These are phyloP conservation scores for Colletotrichum noveboracense DNA, from an alignment of 2,329 filamentous ascomycete species.

Conservation along the genomic window DNA sequence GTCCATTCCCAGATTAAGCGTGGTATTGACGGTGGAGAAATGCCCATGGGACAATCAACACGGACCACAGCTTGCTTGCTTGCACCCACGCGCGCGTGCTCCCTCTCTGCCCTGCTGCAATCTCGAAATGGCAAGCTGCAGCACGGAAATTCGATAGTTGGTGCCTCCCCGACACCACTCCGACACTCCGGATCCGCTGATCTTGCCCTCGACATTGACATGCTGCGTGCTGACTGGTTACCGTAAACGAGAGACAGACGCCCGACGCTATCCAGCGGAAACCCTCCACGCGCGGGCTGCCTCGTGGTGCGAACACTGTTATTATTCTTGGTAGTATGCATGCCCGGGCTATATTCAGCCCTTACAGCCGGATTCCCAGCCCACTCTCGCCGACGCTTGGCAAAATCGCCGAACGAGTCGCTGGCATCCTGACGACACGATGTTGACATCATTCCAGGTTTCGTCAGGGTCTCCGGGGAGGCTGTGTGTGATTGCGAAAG, in stretches of 20 bases:
- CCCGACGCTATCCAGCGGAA: not conserved
- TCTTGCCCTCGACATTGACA: not conserved
- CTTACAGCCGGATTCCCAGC: not conserved
- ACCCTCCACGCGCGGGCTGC: not conserved
- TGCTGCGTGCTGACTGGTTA: not conserved
- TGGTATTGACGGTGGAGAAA: not conserved
- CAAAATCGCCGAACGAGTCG: not conserved
- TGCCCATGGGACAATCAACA: not conserved
- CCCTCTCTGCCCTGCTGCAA: not conserved
- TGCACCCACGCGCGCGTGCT: not conserved
- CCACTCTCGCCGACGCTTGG: not conserved
- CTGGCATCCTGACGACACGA: not conserved
- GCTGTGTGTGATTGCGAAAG: not conserved
- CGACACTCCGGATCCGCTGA: not conserved
- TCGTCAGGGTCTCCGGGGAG: not conserved
- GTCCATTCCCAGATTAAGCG: constrained; percentile 14
- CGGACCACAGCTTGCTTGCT: constrained; percentile 19
- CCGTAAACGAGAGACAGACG: not conserved
- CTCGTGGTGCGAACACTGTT: not conserved
- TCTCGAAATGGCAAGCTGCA: not conserved
- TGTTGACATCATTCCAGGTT: not conserved
- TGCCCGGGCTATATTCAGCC: not conserved
- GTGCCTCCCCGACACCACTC: not conserved
- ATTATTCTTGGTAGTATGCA: not conserved
- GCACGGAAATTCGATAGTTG: constrained; percentile 10